These are phyloP conservation scores for Dactylis glomerata DNA, from an alignment of 176 grass and related monocot species.

Conservation along the genomic window DNA sequence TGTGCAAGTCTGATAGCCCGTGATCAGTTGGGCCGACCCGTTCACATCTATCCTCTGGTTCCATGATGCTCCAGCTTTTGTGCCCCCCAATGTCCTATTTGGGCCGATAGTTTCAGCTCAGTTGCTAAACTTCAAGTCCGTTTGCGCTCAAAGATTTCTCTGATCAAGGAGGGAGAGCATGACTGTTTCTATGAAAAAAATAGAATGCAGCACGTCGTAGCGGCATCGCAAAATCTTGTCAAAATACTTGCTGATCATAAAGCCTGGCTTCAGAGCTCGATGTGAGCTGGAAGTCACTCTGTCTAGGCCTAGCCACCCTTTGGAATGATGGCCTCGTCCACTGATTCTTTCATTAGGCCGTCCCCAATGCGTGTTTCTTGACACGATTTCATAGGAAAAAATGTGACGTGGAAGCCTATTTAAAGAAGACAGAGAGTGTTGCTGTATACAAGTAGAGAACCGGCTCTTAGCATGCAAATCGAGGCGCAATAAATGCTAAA, in stretches of 20 bases:
- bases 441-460: too few relatives aligned
- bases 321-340: slow-evolving; percentile 41
- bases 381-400: too few relatives aligned
- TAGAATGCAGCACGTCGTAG: not conserved
- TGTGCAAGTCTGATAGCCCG: not conserved
- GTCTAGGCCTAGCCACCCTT: not conserved
- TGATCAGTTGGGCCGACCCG: not conserved
- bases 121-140: not conserved
- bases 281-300: slow-evolving; percentile 40
- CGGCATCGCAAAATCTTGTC: not conserved
- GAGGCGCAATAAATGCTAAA: too few relatives aligned
- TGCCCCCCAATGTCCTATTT: not conserved
- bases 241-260: slow-evolving; percentile 6
- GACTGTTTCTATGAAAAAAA: not conserved
- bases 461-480: too few relatives aligned
- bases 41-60: not conserved
- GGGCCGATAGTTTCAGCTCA: not conserved
- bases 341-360: slow-evolving; percentile 8
- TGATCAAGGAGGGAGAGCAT: not conserved
- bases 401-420: too few relatives aligned
- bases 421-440: too few relatives aligned
- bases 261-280: not conserved
- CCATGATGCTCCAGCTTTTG: not conserved
- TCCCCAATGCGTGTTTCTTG: too few relatives aligned
- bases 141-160: not conserved